Evolutionary conservation across 495 filamentous ascomycete genomes (phyloP).

Genomic region (Bacidia rubella): DNA sequence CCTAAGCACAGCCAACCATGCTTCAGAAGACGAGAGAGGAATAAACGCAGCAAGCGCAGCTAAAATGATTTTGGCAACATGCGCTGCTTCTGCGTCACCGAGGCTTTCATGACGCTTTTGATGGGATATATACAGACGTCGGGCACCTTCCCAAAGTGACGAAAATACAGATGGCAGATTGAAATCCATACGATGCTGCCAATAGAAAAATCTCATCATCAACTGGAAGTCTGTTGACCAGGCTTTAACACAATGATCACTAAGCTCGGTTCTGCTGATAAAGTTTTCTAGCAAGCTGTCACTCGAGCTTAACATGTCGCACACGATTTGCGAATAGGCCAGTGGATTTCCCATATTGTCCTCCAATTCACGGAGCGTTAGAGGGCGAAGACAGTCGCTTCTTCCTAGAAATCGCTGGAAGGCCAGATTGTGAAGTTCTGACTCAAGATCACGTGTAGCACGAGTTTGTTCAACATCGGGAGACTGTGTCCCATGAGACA

Average conservation of each 20-base stretch:
- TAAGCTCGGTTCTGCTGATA: background rate
- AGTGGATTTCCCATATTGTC: too few species aligned
- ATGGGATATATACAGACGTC: background rate
- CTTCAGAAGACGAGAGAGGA: conserved; percentile 29
- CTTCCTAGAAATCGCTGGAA: too few species aligned
- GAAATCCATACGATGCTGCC: conserved; percentile 1
- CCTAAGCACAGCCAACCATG: conserved; percentile 37
- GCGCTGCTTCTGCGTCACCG: conserved; percentile 41
- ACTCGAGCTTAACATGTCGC: background rate
- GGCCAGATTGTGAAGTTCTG: too few species aligned
- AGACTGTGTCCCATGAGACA: too few species aligned
- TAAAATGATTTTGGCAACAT: conserved; percentile 41
- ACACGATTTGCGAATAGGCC: too few species aligned
- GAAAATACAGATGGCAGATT: conserved; percentile 8
- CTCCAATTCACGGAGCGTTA: too few species aligned
- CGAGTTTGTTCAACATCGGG: too few species aligned
- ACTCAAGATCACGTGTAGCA: too few species aligned
- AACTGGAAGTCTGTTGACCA: conserved; percentile 1
- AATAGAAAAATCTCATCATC: conserved; percentile 3
- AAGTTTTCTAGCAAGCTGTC: conserved; percentile 9
- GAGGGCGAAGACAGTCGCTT: too few species aligned
- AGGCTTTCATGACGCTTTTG: background rate
- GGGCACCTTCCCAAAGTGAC: conserved; percentile 47
- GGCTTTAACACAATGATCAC: background rate
- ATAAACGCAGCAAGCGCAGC: conserved; percentile 43